A percentile compares a stretch with the other conserved stretches of the same genome.
Evolutionary conservation across 176 grass and related monocot genomes (phyloP).

Genomic region (Zea mays): Zm-B73-REFERENCE-NAM-5.0 NC_050100.1:210101001-210101500

Average conservation of each 20-base stretch:
- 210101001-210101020: not conserved
- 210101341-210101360: slow-evolving; percentile 1
- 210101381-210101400: not conserved
- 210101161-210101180: slow-evolving; percentile 79
- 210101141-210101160: slow-evolving; percentile 73
- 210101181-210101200: slow-evolving; percentile 45
- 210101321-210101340: not conserved
- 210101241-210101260: slow-evolving; percentile 44
- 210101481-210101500: too few species aligned
- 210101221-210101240: slow-evolving; percentile 19
- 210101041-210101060: slow-evolving; percentile 18
- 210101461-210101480: too few species aligned
- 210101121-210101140: slow-evolving; percentile 64
- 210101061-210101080: slow-evolving; percentile 19
- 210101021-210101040: not conserved
- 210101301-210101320: not conserved
- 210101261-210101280: slow-evolving; percentile 6
- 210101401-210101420: not conserved
- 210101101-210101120: slow-evolving; percentile 86
- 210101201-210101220: slow-evolving; percentile 34
- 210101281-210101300: slow-evolving; percentile 31
- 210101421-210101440: too few species aligned
- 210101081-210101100: slow-evolving; percentile 12
- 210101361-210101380: not conserved
- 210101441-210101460: too few species aligned